Evolutionary conservation across 257 asterid genomes (phyloP).

Genomic region (Primulina tabacum): DNA sequence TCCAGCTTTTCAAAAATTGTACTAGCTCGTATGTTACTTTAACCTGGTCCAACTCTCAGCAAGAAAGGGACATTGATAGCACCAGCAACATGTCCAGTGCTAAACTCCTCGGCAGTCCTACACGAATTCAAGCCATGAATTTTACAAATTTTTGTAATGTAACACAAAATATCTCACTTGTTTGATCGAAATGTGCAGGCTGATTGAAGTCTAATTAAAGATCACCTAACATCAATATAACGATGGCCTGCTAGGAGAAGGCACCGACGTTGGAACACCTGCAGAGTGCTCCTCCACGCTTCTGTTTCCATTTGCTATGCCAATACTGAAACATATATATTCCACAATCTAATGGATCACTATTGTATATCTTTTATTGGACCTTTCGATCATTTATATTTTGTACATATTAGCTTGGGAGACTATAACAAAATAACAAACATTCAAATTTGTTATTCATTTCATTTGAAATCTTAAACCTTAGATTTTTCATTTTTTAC

Average conservation of each 20-base stretch:
- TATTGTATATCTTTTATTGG: too few relatives aligned
- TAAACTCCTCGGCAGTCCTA: constrained; percentile 69
- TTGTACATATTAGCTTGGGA: too few relatives aligned
- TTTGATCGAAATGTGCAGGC: neutral
- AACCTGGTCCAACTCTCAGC: constrained; percentile 63
- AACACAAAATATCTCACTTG: neutral
- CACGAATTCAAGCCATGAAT: neutral
- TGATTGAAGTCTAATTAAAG: neutral
- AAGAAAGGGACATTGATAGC: constrained; percentile 74
- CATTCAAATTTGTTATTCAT: too few relatives aligned
- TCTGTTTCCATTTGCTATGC: constrained; percentile 38
- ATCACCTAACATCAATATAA: constrained; percentile 71
- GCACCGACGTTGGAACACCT: constrained; percentile 60
- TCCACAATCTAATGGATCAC: neutral
- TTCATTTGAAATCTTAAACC: too few relatives aligned
- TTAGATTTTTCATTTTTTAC: too few relatives aligned
- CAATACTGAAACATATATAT: constrained; percentile 28
- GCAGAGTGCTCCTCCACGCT: constrained; percentile 34
- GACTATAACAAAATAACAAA: too few relatives aligned
- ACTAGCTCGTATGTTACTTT: neutral
- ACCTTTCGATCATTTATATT: too few relatives aligned
- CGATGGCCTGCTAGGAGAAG: constrained; percentile 78
- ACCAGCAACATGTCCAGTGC: constrained; percentile 60
- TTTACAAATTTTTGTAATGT: neutral
- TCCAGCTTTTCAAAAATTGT: too few relatives aligned